A percentile compares a stretch with the other conserved stretches of the same genome.
Evolutionary conservation across 2,329 filamentous ascomycete genomes (phyloP).

Genomic region (Pestalotiopsis sp.): DNA sequence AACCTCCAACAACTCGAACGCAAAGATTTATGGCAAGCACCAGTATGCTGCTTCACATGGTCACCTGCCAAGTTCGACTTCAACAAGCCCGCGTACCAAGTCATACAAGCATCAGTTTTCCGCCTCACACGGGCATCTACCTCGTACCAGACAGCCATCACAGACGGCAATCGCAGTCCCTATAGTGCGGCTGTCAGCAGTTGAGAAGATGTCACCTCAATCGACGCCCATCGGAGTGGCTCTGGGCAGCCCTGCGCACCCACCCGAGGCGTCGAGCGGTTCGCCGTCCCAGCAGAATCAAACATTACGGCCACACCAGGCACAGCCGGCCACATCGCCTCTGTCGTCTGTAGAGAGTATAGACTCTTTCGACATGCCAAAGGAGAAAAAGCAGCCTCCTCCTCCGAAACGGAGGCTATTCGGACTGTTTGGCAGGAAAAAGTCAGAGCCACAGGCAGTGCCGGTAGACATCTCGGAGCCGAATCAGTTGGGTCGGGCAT

Average conservation of each 20-base stretch:
- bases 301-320: conserved; percentile 19
- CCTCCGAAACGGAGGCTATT: conserved; percentile 62
- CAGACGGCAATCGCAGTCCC: conserved; percentile 33
- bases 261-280: conserved; percentile 31
- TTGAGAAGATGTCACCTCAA: conserved; percentile 45
- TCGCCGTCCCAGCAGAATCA: conserved; percentile 21
- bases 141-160: conserved; percentile 12
- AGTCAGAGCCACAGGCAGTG: conserved; percentile 28
- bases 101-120: conserved; percentile 19
- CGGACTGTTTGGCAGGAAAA: conserved; percentile 53
- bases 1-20: neutral
- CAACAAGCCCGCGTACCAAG: conserved; percentile 40
- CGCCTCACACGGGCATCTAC: neutral
- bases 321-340: conserved; percentile 22
- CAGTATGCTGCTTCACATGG: conserved; percentile 45
- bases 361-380: conserved; percentile 24
- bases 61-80: conserved; percentile 43
- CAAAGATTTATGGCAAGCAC: conserved; percentile 34
- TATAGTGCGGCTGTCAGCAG: conserved; percentile 41
- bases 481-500: conserved; percentile 23
- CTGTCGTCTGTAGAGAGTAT: conserved; percentile 23
- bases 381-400: conserved; percentile 48
- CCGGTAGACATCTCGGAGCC: conserved; percentile 20
- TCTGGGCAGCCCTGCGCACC: conserved; percentile 67
- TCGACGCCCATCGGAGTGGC: conserved; percentile 69